Base-by-base conservation (phyloP, 2,329 filamentous ascomycete species). In the Aspergillus ustus region DNA sequence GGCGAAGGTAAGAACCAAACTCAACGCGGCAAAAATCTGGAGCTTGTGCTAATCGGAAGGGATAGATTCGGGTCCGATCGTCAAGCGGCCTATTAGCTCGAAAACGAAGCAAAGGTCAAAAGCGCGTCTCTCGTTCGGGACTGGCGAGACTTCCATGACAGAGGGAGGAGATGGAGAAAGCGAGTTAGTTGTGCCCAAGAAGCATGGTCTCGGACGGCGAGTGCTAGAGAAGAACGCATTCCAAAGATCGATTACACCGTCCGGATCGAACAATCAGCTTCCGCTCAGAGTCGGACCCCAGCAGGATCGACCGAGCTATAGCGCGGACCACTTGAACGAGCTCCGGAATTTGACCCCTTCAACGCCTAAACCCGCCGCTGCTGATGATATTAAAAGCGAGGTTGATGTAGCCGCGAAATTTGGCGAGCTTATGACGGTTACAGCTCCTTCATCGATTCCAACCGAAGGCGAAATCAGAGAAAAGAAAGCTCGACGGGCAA, bases 401-500 rank as follows among this genome's bases (percentile, higher is more conserved):
- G 84, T 83, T 13, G 80, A 79, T 61, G 78, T 85, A 9, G 75
- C 84, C 58, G 65, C 75, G 44, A 83, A 83, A 62, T 83, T 84
- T 64, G 81, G 80, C 19, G 77, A 81, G 50, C 57, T 79, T 2
- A 73, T 66, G 73, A 70, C 69, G 31, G 68, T 68, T 37, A 62
- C 73, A 6, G 72, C 63, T 6, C 75, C 68, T 55, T 75, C 79
- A 34, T 70, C 81, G 6, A 93, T 97, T 65, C 88, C 94, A 3
- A 93, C 90, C 2, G 90, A 93, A 63, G 87, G 90, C 2, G 91
- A 97, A 72, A 96, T 98, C 54, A 86, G 85, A 29, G 93, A 96
- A 77, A 96, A 93, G 81, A 98, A 97, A 77, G 91, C 92, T 63
- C 87, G 95, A 2, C 87, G 94, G 17, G 90, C 90, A n/a, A 88